phyloP scores from a whole-genome alignment of 441 rosid genomes.

The Eruca vesicaria region DNA sequence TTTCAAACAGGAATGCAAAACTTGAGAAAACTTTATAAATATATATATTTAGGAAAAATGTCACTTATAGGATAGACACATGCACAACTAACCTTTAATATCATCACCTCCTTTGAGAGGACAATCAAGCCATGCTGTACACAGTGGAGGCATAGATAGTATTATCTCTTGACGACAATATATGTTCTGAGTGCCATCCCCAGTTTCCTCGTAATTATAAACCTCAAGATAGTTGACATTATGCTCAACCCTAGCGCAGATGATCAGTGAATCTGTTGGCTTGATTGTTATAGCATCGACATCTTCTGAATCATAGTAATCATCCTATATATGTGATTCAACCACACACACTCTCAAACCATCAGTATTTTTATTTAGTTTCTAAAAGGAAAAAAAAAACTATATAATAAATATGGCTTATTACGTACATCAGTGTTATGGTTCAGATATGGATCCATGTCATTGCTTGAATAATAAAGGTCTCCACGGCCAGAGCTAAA shows the following conservation, averaged over 20 bases:
- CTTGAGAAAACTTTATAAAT: not conserved
- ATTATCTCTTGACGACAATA: conserved; percentile 68
- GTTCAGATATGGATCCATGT: conserved; percentile 71
- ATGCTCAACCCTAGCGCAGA: conserved; percentile 68
- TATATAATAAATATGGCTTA: conserved; percentile 23
- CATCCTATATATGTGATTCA: not conserved
- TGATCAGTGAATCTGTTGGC: conserved; percentile 63
- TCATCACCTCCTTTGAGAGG: conserved; percentile 68
- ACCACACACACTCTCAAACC: not conserved
- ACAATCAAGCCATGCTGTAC: conserved; percentile 87
- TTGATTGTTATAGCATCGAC: conserved; percentile 59
- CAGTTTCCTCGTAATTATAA: conserved; percentile 51
- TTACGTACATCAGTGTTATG: conserved; percentile 44
- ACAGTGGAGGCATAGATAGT: conserved; percentile 67
- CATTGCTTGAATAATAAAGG: conserved; percentile 73
- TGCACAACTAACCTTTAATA: conserved; percentile 48
- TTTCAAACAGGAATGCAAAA: conserved; percentile 1
- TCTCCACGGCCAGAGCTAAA: conserved; percentile 62
- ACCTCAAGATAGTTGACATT: conserved; percentile 70
- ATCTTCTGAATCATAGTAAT: conserved; percentile 67
- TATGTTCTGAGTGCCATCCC: conserved; percentile 48
- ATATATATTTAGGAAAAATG: not conserved
- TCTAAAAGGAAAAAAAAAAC: not conserved
- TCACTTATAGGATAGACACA: not conserved
- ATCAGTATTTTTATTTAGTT: not conserved